Conservation (phyloP, 495 filamentous ascomycete species). For the Lindgomyces ingoldianus region DNA sequence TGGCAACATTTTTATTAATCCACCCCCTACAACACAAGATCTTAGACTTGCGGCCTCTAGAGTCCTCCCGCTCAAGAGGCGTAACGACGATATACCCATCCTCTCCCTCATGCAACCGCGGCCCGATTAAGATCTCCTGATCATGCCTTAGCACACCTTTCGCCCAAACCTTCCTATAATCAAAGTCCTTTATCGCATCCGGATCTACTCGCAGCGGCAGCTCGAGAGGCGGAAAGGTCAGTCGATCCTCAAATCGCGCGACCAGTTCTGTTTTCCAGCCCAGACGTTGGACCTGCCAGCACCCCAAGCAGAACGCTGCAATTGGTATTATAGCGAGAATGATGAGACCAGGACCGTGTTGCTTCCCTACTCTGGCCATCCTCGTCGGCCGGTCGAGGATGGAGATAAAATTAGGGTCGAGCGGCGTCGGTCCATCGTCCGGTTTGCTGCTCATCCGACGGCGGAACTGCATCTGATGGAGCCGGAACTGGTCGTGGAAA, state of each 20-base stretch:
- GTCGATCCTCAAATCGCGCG: conserved; percentile 83
- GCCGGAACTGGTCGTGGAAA: conserved; percentile 15
- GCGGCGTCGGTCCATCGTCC: background rate
- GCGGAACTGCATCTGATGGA: conserved; percentile 45
- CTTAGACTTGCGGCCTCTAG: conserved; percentile 48
- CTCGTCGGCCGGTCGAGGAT: conserved; percentile 82
- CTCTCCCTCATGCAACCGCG: conserved; percentile 82
- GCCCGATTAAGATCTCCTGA: conserved; percentile 93
- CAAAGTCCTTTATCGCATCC: conserved; percentile 78
- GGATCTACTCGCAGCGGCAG: conserved; percentile 81
- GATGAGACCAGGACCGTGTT: conserved; percentile 80
- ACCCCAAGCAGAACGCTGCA: conserved; percentile 85
- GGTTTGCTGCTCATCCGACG: conserved; percentile 48
- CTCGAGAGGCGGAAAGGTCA: conserved; percentile 82
- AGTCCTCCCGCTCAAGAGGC: conserved; percentile 69
- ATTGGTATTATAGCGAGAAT: conserved; percentile 86
- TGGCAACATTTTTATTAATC: conserved; percentile 70
- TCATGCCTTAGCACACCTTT: conserved; percentile 78
- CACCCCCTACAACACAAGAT: conserved; percentile 87
- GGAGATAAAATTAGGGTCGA: conserved; percentile 67
- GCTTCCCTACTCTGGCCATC: conserved; percentile 69
- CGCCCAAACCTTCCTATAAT: conserved; percentile 84
- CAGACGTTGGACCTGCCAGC: conserved; percentile 94
- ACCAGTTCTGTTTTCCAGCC: conserved; percentile 91
- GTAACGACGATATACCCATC: conserved; percentile 90